Evolutionary conservation across 1,139 yeast genomes (phyloP), one percentile per base, ranked within the genome.

Genomic region (Nakaseomyces nivariensis): DNA sequence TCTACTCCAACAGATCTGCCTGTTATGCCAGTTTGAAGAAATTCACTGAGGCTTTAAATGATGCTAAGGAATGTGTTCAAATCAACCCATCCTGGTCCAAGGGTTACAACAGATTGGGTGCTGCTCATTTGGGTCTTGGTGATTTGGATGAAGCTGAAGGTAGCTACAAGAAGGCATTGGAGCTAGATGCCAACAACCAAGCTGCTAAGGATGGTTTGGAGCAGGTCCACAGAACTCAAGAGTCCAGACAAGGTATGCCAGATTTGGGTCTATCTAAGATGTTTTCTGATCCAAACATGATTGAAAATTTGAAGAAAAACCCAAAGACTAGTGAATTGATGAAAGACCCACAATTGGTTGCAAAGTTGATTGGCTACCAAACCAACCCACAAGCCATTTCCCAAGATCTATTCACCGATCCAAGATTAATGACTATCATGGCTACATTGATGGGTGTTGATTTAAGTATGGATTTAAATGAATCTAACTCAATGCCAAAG

Each of bases 1-100:
- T 92, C 52, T 89, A 74, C 66, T 88, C 97, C 49, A 92, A 92
- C 72, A 81, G 97, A 68, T 89, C 97, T n/a, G 98, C 95, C 9
- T 78, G 88, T 51, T 84, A 83, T 62, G 85, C 97, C 3, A 86
- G 96, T 11, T 70, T 83, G 70, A 82, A 82, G 64, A 71, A 88
- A 58, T 92, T 81, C 62, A 68, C 70, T 36, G 72, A 81, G 54
- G 97, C 97, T 3, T 73, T 88, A 53, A 72, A 75, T 51, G 97
- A 92, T 67, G 97, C 97, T 27, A 72, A 85, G 55, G 79, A 84
- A 63, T 85, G 96, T 70, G 81, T 85, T 48, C 76, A 78, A 61
- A 80, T 88, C 70, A 88, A 86, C 57, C 81, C 87, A 25, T 56
- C 79, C 3, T 92, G 97, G 97, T 89, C 96, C 24, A 92, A 92